Evolutionary conservation across 352 stramenopile species (phyloP).

Genomic region (Phytophthora sp.): DNA sequence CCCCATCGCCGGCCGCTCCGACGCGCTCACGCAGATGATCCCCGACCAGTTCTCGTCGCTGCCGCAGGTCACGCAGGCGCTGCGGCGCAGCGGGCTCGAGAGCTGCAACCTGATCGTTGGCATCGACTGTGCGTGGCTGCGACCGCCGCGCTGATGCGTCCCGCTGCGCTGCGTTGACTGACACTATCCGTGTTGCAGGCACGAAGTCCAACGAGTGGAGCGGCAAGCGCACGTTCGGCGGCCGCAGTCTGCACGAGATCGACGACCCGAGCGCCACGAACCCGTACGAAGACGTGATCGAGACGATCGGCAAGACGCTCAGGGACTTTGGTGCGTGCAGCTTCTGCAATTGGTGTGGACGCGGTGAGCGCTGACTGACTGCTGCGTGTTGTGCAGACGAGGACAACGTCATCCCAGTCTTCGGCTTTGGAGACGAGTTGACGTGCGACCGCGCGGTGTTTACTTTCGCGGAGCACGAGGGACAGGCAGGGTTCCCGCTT

Average conservation of each 20-base stretch:
- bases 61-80: conserved; percentile 71
- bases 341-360: neutral
- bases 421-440: conserved; percentile 84
- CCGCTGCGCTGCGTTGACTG: no score
- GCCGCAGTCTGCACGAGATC: conserved; percentile 71
- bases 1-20: conserved; percentile 25
- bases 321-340: conserved; percentile 65
- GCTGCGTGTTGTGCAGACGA: conserved; percentile 57
- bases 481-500: conserved; percentile 59
- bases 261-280: conserved; percentile 54
- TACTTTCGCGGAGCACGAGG: conserved; percentile 54
- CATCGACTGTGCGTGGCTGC: conserved; percentile 75
- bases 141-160: no score
- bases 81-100: conserved; percentile 78
- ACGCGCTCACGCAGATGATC: conserved; percentile 56
- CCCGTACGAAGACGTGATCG: conserved; percentile 88
- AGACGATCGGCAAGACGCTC: conserved; percentile 77
- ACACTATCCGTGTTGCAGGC: no score
- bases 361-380: neutral
- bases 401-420: conserved; percentile 86
- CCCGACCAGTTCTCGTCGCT: conserved; percentile 73
- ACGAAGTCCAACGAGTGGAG: conserved; percentile 92
- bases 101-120: conserved; percentile 88
- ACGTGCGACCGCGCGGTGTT: conserved; percentile 84
- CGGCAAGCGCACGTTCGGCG: conserved; percentile 81